phyloP scores from a whole-genome alignment of 2,329 filamentous ascomycete species.

The Claviceps cyperi region DNA sequence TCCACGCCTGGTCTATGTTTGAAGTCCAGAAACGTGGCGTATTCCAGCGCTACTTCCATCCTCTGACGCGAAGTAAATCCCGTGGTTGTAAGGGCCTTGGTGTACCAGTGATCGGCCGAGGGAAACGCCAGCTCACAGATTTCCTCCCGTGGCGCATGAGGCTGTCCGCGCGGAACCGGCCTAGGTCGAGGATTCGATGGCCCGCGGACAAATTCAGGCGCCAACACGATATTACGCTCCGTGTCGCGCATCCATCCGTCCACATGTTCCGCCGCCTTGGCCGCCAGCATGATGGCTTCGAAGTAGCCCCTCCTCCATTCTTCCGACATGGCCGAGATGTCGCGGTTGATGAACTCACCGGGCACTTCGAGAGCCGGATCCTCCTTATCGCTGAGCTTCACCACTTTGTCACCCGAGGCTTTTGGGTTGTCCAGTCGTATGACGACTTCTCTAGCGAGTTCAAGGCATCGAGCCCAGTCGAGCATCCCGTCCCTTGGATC shows the following conservation, averaged over 20 bases:
- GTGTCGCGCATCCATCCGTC: constrained; percentile 66
- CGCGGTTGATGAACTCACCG: constrained; percentile 47
- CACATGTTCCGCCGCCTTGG: constrained; percentile 62
- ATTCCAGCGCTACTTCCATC: constrained; percentile 67
- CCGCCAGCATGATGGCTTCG: constrained; percentile 64
- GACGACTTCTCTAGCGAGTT: constrained; percentile 44
- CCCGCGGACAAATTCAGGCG: constrained; percentile 59
- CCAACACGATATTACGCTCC: constrained; percentile 51
- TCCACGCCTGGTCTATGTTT: constrained; percentile 52
- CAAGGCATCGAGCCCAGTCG: constrained; percentile 55
- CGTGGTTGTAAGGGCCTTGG: constrained; percentile 64
- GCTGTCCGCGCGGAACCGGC: constrained; percentile 51
- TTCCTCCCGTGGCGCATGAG: constrained; percentile 54
- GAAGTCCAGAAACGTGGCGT: constrained; percentile 73
- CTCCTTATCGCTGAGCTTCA: constrained; percentile 43
- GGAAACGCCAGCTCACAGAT: constrained; percentile 58
- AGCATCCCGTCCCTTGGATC: constrained; percentile 36
- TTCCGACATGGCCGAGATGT: constrained; percentile 63
- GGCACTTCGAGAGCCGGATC: constrained; percentile 53
- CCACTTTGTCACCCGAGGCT: constrained; percentile 52
- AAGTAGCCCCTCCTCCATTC: constrained; percentile 79
- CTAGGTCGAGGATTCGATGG: constrained; percentile 71
- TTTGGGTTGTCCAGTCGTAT: constrained; percentile 53
- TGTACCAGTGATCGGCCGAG: constrained; percentile 62
- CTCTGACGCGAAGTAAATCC: constrained; percentile 70